Conservation (phyloP, 495 filamentous ascomycete species). For the Letharia columbiana region DNA sequence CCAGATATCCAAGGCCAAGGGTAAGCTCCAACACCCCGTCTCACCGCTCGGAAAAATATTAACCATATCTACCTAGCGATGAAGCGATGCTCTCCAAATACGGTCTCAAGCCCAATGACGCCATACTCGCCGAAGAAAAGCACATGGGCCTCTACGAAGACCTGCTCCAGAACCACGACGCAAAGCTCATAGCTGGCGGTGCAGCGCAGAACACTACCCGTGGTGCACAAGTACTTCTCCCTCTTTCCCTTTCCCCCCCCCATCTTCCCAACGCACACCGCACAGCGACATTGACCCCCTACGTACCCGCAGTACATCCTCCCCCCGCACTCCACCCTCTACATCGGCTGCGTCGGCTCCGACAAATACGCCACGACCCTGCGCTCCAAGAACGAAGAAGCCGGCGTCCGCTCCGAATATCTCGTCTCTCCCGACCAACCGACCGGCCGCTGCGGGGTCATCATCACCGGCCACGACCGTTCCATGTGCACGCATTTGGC, state of each 20-base stretch:
- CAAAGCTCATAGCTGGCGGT: conserved; percentile 91
- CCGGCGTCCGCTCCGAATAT: conserved; percentile 87
- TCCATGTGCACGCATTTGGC: conserved; percentile 92
- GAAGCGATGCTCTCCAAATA: conserved; percentile 86
- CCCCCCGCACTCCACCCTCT: conserved; percentile 74
- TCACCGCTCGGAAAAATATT: conserved; percentile 1
- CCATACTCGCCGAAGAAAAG: conserved; percentile 89
- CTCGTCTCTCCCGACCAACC: conserved; percentile 69
- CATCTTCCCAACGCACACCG: conserved; percentile 1
- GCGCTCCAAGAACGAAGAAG: conserved; percentile 66
- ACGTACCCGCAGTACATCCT: conserved; percentile 65
- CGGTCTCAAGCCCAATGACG: conserved; percentile 86
- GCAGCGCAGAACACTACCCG: conserved; percentile 98
- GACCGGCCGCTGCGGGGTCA: conserved; percentile 89
- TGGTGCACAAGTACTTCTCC: conserved; percentile 60
- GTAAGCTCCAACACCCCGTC: conserved; percentile 34
- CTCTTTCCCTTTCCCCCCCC: not conserved
- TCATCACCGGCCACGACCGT: conserved; percentile 92
- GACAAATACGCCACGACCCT: conserved; percentile 88
- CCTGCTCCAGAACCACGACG: conserved; percentile 72
- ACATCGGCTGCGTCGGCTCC: conserved; percentile 83
- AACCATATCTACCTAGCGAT: conserved; percentile 38
- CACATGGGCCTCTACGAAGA: conserved; percentile 88
- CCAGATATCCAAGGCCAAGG: conserved; percentile 86
- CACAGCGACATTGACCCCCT: conserved; percentile 5